Evolutionary conservation across 2,329 filamentous ascomycete species (phyloP), one percentile per base, ranked within the genome.

Genomic region (Aspergillus hortae): DNA sequence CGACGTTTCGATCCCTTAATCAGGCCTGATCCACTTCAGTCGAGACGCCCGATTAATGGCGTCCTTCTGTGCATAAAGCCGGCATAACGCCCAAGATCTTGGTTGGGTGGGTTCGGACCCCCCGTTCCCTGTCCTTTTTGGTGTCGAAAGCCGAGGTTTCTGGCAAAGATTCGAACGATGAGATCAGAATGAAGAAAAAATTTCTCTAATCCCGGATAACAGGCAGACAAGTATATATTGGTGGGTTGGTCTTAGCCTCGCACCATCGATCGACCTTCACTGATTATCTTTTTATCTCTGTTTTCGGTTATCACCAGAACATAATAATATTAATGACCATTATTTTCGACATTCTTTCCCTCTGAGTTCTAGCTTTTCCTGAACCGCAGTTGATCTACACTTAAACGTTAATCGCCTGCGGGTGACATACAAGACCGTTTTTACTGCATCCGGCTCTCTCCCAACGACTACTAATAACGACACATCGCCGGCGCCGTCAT

Each of bases 31-130:
- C 55, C 56, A 57, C 56, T 38, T 54, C 48, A 48, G 30, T 49
- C 49, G 46, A 36, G 48, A 49, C 12, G 36, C 35, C 49, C 23
- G 38, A 27, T 15, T 23, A 32, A 32, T 46, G 46, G 15, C 23
- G 15, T 48, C 44, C 48, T 55, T 44, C 43, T 27, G 15, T 52
- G 54, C 54, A 58, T 56, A 58, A 55, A n/a, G 32, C 32, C 17
- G 30, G 27, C 21, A 42, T 50, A 52, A 56, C 54, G 49, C 44
- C 10, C 33, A 4, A 27, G 36, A 46, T 47, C 25, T 53, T 44
- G 51, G 53, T 14, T 30, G 25, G 47, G 40, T 44, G 25, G 49
- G 21, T 40, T 44, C 40, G 40, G 40, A 23, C 33, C 45, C 44
- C 50, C 25, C 15, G 32, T 33, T 45, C 40, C 33, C 38, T 46